These are phyloP conservation scores for Francoa sonchifolia DNA, from an alignment of 441 rosid species.

Conservation along the genomic window DNA sequence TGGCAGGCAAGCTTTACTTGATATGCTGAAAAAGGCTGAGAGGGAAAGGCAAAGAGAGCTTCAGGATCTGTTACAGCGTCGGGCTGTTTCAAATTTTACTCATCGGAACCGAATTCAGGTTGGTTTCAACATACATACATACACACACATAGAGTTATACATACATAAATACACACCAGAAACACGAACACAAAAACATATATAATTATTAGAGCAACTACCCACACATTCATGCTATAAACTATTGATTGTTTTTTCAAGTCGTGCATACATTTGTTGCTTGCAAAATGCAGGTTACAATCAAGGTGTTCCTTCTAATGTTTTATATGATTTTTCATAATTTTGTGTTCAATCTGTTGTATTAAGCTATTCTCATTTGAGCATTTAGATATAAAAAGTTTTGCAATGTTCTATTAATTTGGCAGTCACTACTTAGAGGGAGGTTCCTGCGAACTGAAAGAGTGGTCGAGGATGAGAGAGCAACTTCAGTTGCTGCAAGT, in stretches of 20 bases:
- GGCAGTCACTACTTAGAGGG: slow-evolving; percentile 84
- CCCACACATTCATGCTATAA: neutral
- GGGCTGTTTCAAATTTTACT: slow-evolving; percentile 72
- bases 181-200: neutral
- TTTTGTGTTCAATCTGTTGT: too few species aligned
- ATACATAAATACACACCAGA: neutral
- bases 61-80: slow-evolving; percentile 46
- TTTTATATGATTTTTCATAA: too few species aligned
- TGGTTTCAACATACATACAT: slow-evolving; percentile 7
- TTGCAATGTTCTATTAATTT: too few species aligned
- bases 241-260: neutral
- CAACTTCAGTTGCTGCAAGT: slow-evolving; percentile 63
- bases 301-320: too few species aligned
- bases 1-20: slow-evolving; percentile 81
- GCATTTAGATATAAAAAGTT: too few species aligned
- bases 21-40: slow-evolving; percentile 73
- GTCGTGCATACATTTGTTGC: too few species aligned
- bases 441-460: slow-evolving; percentile 77
- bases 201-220: neutral
- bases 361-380: too few species aligned
- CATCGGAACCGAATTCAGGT: slow-evolving; percentile 96
- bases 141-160: neutral
- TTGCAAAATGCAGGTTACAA: too few species aligned
- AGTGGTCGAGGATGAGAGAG: slow-evolving; percentile 38
- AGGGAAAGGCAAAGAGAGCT: slow-evolving; percentile 72